Conservation (phyloP, 1,139 yeast genomes). For the Yamadazyma kanchanaburiensis region DNA sequence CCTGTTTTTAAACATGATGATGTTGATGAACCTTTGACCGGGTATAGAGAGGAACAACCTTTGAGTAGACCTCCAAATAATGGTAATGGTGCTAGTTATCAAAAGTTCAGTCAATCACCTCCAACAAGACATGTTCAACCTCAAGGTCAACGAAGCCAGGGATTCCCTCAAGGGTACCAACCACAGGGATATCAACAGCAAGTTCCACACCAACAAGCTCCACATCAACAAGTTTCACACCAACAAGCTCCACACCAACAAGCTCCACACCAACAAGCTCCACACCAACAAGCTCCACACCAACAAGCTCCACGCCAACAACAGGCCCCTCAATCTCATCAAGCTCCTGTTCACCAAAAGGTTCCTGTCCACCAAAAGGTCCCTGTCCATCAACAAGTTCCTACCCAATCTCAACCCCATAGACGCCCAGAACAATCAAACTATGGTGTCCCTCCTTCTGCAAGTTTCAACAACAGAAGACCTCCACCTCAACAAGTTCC, state of each 20-base stretch:
- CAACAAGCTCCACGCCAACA: slow-evolving; percentile 5
- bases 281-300: slow-evolving; percentile 3
- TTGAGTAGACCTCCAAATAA: slow-evolving; percentile 3
- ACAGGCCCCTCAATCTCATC: slow-evolving; percentile 1
- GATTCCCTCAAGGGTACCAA: slow-evolving; percentile 15
- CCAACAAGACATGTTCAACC: no score
- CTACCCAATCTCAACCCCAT: slow-evolving; percentile 4
- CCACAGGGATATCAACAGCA: slow-evolving; percentile 11
- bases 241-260: slow-evolving; percentile 4
- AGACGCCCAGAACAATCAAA: slow-evolving; percentile 9
- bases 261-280: slow-evolving; percentile 5
- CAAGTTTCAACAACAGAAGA: slow-evolving; percentile 1
- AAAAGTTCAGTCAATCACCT: slow-evolving; percentile 2
- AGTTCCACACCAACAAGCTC: slow-evolving; percentile 7
- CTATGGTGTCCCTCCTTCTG: slow-evolving; percentile 10
- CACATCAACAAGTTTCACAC: slow-evolving; percentile 1
- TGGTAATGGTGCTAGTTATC: slow-evolving; percentile 1
- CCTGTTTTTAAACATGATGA: slow-evolving; percentile 14
- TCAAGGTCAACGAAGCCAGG: slow-evolving; percentile 8
- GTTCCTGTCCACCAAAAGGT: slow-evolving; percentile 1
- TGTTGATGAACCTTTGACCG: slow-evolving; percentile 9
- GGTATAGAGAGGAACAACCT: slow-evolving; percentile 8
- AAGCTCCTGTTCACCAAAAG: background rate
- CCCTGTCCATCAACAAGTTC: background rate
- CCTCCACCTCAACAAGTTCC: slow-evolving; percentile 2